phyloP scores from a whole-genome alignment of 2,329 filamentous ascomycete genomes.

The Aschersonia sp. region DNA sequence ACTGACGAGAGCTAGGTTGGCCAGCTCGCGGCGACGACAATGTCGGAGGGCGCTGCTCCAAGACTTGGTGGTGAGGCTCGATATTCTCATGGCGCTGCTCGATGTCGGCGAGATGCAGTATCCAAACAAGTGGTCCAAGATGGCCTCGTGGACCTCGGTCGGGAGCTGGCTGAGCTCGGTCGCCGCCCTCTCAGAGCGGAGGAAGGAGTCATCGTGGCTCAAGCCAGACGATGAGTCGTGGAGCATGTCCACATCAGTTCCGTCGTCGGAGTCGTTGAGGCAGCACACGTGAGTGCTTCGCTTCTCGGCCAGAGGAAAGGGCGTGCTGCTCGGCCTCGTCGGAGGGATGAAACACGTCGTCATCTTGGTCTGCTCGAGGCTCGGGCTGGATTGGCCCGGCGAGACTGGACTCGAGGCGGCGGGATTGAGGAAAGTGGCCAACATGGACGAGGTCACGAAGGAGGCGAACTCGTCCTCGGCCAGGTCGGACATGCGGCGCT shows the following conservation, averaged over 20 bases:
- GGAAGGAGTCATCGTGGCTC: slow-evolving; percentile 7
- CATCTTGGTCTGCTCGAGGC: slow-evolving; percentile 30
- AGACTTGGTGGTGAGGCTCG: slow-evolving; percentile 37
- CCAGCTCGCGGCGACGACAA: slow-evolving; percentile 52
- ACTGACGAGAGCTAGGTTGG: slow-evolving; percentile 48
- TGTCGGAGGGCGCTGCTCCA: slow-evolving; percentile 54
- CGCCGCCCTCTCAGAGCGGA: slow-evolving; percentile 7
- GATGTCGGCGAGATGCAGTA: slow-evolving; percentile 48
- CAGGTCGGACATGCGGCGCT: background rate
- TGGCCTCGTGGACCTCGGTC: slow-evolving; percentile 57
- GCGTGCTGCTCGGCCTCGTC: slow-evolving; percentile 42
- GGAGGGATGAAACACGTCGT: slow-evolving; percentile 18
- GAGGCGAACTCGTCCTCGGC: slow-evolving; percentile 19
- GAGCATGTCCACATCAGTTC: slow-evolving; percentile 5
- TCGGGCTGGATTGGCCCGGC: slow-evolving; percentile 37
- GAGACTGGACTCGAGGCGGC: slow-evolving; percentile 43
- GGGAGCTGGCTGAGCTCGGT: slow-evolving; percentile 39
- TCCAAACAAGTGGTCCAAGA: slow-evolving; percentile 58
- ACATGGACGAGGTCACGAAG: slow-evolving; percentile 22
- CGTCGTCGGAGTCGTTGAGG: slow-evolving; percentile 10
- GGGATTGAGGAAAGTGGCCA: slow-evolving; percentile 20
- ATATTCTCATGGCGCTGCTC: slow-evolving; percentile 38
- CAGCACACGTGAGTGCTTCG: slow-evolving; percentile 18
- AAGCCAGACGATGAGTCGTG: slow-evolving; percentile 5
- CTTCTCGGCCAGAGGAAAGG: slow-evolving; percentile 40